Evolutionary conservation across 1,139 yeast genomes (phyloP).

Genomic region (Pichia sp.): DNA sequence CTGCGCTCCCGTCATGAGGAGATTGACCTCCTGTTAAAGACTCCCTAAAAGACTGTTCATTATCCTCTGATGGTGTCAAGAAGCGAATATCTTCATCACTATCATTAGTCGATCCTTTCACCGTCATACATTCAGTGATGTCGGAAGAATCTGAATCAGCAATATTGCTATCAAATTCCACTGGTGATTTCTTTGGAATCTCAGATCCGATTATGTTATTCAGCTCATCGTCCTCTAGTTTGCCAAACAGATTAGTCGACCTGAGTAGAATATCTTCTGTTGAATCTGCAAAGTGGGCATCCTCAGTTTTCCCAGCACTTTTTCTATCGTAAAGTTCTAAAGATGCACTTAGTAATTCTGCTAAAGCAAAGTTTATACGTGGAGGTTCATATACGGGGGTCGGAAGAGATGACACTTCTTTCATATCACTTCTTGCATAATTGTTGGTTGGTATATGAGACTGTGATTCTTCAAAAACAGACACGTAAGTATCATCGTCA

Average conservation of each 20-base stretch:
- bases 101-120: too few species aligned
- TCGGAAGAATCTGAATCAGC: not conserved
- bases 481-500: too few species aligned
- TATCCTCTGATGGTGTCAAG: too few species aligned
- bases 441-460: not conserved
- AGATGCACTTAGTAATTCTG: constrained; percentile 20
- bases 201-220: constrained; percentile 1
- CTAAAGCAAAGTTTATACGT: constrained; percentile 16
- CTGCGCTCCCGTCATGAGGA: too few species aligned
- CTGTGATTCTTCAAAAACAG: not conserved
- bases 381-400: constrained; percentile 24
- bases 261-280: constrained; percentile 1
- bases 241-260: constrained; percentile 1
- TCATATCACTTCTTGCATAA: constrained; percentile 7
- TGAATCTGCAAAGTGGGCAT: constrained; percentile 1
- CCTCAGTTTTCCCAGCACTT: constrained; percentile 13
- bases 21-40: too few species aligned
- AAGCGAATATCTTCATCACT: too few species aligned
- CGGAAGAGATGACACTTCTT: constrained; percentile 13
- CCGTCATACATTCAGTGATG: constrained; percentile 1
- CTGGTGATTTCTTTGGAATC: not conserved
- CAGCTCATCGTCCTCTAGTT: constrained; percentile 1
- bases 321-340: constrained; percentile 19
- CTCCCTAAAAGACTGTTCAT: too few species aligned
- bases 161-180: too few species aligned